Base-by-base conservation (phyloP, 2,329 filamentous ascomycete genomes). In the Paraphoma sp. region DNA sequence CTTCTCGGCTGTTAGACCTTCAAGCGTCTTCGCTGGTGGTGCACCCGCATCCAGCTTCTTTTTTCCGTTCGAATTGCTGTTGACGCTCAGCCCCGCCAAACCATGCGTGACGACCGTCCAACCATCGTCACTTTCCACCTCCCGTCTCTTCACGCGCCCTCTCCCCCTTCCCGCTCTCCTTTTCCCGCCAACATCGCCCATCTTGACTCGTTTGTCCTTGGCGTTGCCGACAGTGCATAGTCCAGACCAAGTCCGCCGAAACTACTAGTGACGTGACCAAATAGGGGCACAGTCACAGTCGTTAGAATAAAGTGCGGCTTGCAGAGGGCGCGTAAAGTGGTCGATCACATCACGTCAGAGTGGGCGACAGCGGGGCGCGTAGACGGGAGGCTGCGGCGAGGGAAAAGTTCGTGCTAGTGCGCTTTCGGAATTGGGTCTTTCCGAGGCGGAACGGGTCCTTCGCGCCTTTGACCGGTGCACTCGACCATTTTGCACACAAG, bases 41-140 rank as follows among this genome's bases (percentile, higher is more conserved):
- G 63, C 53, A 16, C 50, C 52, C 28, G 40, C 33, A 36, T 36
- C 48, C 29, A 11, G 17, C 29, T 43, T 33, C 14, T 17, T 46
- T 18, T 38, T 6, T 45, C 23, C 11, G 33, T 51, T 4, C 33
- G 23, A 23, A 23, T 43, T 33, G 11, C n/a, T 46, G 18, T 38
- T 6, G 40, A 30, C 11, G 36, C 48, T 7, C 33, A 67, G 18
- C 1, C 56, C 62, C 11, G 59, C 53, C 1, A 68, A 17, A 0
- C 65, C 60, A 53, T 74, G 72, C 14, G 73, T 73, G n/a, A 77
- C 65, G 0, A 77, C 65, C 2, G 71, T 77, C 75, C 75, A 77
- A 3, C 74, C 75, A 62, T 77, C 74, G 0, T 64, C 65, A 12
- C 64, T 57, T 12, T 64, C 58, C 5, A 76, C 59, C 48, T 72